A percentile compares a stretch with the other conserved stretches of the same genome.
These are phyloP conservation scores for Quercus mongolica DNA, from an alignment of 306 rosid species.

Conservation along the genomic window DNA sequence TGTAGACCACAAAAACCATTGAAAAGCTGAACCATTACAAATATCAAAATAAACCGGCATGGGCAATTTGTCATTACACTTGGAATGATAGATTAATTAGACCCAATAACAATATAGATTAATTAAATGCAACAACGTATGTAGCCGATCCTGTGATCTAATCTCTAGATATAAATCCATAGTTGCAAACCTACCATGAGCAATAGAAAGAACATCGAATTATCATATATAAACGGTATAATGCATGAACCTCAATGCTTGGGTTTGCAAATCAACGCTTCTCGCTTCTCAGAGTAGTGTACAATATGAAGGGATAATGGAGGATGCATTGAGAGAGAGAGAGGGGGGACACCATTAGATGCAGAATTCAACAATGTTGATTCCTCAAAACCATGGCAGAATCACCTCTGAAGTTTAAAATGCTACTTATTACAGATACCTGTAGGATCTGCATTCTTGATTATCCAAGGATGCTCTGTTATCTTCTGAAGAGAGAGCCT, in stretches of 20 bases:
- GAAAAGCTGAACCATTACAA: neutral
- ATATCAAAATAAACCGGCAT: neutral
- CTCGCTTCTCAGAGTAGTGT: neutral
- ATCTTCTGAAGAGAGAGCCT: conserved; percentile 81
- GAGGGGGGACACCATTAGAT: neutral
- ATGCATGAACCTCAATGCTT: neutral
- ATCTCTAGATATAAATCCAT: neutral
- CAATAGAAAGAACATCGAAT: neutral
- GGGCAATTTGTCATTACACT: neutral
- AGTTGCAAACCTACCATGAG: neutral
- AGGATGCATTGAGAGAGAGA: neutral
- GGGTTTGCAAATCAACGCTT: neutral
- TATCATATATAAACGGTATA: neutral
- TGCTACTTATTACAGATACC: conserved; percentile 46
- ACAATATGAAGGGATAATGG: neutral
- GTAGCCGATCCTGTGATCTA: neutral
- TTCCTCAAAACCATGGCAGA: conserved; percentile 9
- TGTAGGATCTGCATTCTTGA: conserved; percentile 60
- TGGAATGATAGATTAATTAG: no score
- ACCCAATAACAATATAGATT: neutral
- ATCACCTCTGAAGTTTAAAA: neutral
- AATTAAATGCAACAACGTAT: neutral
- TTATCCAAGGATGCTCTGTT: conserved; percentile 83
- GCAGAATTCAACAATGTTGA: neutral
- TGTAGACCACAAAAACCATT: neutral